Base-by-base conservation (phyloP, 305 asterid genomes). In the Solanum chacoense region DNA sequence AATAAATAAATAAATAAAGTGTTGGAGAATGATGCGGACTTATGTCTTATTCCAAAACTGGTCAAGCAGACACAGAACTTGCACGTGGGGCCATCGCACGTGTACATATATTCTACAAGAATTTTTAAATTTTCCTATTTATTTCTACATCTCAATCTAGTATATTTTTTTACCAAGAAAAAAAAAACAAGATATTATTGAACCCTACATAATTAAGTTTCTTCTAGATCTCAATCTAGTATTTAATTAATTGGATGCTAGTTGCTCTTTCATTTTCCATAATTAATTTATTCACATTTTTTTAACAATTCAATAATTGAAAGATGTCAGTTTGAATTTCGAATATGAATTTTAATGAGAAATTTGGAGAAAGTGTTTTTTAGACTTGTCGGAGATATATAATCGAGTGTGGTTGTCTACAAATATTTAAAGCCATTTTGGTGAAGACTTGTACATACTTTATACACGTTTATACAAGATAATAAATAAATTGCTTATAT, bases 81-180 rank as follows among this genome's bases (percentile, higher is more conserved):
- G 88, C 90, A 72, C 91, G 87, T 91, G 92, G 93, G 92, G 63
- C 90, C 92, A 40, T 85, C 74, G 88, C 93, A 91, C 92, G 93
- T 91, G 91, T 89, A 37, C 12, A 87, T 87, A 91, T 86, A 87
- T 87, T 90, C 89, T 88, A 67, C 71, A 29, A 22, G 63, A 73
- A 75, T 34, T 77, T 77, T 14, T 24, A 20, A 12, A 11, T 45
- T 31, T 84, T 83, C 31, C 32, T 7, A 55, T 50, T 32, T 55
- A 45, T 38, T 84, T 32, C 74, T 32, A 55, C 32, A 29, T 75
- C 65, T 38, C 83, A 86, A 29, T 86, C 45, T 86, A 86, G 88
- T 86, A 55, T 55, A 29, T 40, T 24, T 24, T 67, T 11, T 24
- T 0, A 86, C 10, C 4, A n/a, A 77, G 26, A 8, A 32, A 73